phyloP scores from a whole-genome alignment of 2,329 filamentous ascomycete genomes.

The Akanthomyces lecanii region DNA sequence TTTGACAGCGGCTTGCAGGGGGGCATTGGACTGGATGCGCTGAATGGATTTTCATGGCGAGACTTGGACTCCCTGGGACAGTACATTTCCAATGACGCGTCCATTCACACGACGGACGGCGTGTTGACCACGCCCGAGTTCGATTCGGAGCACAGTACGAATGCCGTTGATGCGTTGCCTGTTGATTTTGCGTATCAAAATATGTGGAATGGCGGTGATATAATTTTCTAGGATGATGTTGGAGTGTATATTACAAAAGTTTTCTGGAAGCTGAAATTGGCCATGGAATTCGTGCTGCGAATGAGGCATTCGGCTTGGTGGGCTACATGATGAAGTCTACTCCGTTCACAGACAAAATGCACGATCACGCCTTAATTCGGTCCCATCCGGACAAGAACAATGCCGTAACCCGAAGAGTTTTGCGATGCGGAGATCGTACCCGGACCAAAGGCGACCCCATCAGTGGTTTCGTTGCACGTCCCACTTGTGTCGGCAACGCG shows the following conservation, averaged over 20 bases:
- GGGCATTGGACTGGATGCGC: constrained; percentile 37
- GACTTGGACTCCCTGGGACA: constrained; percentile 57
- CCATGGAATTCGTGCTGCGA: neutral
- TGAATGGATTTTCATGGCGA: constrained; percentile 58
- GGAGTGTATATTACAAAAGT: neutral
- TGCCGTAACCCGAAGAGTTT: neutral
- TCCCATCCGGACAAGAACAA: neutral
- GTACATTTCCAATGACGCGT: constrained; percentile 35
- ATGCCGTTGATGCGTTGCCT: constrained; percentile 8
- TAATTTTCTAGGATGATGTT: constrained; percentile 12
- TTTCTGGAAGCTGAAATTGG: neutral
- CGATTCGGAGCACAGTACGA: constrained; percentile 25
- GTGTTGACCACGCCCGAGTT: constrained; percentile 25
- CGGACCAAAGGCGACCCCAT: neutral
- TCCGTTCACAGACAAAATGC: neutral
- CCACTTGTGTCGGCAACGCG: neutral
- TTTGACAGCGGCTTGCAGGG: constrained; percentile 22
- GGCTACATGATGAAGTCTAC: neutral
- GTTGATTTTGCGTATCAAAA: constrained; percentile 18
- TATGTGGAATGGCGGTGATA: constrained; percentile 17
- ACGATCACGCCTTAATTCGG: neutral
- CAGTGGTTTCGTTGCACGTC: neutral
- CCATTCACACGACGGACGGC: constrained; percentile 24
- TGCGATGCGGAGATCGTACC: constrained; percentile 2
- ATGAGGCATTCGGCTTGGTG: neutral